Conservation (phyloP, 1,284 basidiomycete genomes). For the Irpex rosettiformis region DNA sequence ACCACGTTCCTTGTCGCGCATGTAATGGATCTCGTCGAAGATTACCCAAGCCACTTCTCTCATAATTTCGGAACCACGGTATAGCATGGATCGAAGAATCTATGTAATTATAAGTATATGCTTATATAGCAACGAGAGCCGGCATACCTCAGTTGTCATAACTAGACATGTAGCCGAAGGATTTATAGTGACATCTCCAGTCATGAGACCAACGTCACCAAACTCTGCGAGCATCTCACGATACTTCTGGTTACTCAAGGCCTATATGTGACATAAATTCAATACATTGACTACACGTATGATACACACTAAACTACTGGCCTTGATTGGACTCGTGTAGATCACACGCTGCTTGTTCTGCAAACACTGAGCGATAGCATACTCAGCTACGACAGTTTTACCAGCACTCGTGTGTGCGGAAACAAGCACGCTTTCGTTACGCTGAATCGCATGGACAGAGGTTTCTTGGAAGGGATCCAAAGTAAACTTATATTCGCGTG, state of each 20-base stretch:
- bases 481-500: constrained; percentile 91
- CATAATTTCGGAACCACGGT: constrained; percentile 98
- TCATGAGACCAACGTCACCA: constrained; percentile 98
- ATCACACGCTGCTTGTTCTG: constrained; percentile 93
- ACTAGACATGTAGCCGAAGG: constrained; percentile 95
- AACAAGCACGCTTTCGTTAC: constrained; percentile 96
- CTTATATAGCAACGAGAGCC: background rate
- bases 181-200: constrained; percentile 99
- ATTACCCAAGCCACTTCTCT: constrained; percentile 99
- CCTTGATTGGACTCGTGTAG: constrained; percentile 99
- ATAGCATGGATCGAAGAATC: constrained; percentile 99
- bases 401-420: constrained; percentile 99
- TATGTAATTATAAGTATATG: constrained; percentile 27
- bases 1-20: constrained; percentile 94
- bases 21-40: constrained; percentile 99
- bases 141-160: constrained; percentile 95
- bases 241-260: constrained; percentile 98
- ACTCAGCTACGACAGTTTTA: constrained; percentile 98
- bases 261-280: constrained; percentile 45
- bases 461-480: constrained; percentile 98
- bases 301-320: constrained; percentile 36
- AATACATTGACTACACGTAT: constrained; percentile 21
- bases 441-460: constrained; percentile 91
- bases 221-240: constrained; percentile 97
- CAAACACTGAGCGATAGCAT: constrained; percentile 96